Evolutionary conservation across 768 basidiomycete species (phyloP), one percentile per base, ranked within the genome.

Genomic region (Megacollybia marginata): DNA sequence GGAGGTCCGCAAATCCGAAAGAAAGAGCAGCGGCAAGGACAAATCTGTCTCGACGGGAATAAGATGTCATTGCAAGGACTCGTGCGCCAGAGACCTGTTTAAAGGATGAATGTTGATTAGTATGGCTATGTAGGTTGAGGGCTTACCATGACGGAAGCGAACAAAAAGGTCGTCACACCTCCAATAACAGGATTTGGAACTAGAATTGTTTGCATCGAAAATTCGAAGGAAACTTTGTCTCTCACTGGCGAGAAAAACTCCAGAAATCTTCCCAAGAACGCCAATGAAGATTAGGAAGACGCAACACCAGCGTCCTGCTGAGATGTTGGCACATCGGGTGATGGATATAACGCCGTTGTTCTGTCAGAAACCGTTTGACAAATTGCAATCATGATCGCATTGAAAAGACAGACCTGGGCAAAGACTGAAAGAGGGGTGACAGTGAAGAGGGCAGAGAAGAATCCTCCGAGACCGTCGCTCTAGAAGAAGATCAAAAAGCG

Each of bases 151-250:
- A 92, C 88, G 40, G 73, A 81, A 0, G 86, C 83, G 59, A 92
- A 92, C 10, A 92, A 72, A 74, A 91, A 92, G 2, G 88, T 90
- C 9, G 88, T 93, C 3, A 91, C 88, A 2, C 89, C 88, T 2
- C 90, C 90, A 0, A 90, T 74, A 8, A 90, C 88, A 0, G 89
- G 71, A 58, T 85, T 83, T 1, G 91, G 90, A 52, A 93, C 23
- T 28, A 28, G 23, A 28, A 28, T 28, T 28, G 23, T 28, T 28
- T 28, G 23, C 23, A 28, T 28, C 23, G 6, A 6, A 28, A 28
- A 3, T 28, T 28, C 23, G 23, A 28, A 28, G 23, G 23, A 28
- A 28, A 28, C 23, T 6, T 28, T 28, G 23, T 28, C 23, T 28
- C 23, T 28, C 23, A 28, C 23, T 91, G 2, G 88, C 79, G 12